Evolutionary conservation across 73 alveolate species (phyloP).

Genomic region (Uronychia binucleata): DNA sequence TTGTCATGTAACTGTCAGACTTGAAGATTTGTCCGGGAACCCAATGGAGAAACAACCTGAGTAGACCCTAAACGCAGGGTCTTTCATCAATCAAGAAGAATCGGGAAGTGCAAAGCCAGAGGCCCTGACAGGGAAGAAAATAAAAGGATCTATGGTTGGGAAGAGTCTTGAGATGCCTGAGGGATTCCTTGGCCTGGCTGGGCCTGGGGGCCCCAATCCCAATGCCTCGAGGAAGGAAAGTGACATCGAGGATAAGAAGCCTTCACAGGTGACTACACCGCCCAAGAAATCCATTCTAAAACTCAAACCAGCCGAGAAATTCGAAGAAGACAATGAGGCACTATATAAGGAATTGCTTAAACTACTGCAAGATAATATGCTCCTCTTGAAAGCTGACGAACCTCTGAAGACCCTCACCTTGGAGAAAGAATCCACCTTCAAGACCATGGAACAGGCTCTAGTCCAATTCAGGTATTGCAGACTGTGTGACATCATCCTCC

Average conservation of each 20-base stretch:
- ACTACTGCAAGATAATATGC: conserved; percentile 9
- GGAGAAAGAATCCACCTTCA: conserved; percentile 12
- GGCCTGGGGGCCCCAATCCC: conserved; percentile 2
- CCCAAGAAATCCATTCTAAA: background rate
- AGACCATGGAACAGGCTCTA: conserved; percentile 7
- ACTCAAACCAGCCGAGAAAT: background rate
- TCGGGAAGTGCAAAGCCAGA: too few relatives aligned
- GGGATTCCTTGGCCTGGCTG: background rate
- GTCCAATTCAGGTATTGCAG: conserved; percentile 26
- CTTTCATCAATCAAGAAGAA: background rate
- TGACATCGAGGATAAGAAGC: background rate
- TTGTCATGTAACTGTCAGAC: conserved; percentile 7
- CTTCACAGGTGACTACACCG: background rate
- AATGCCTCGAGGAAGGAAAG: conserved; percentile 4
- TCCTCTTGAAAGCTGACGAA: conserved; percentile 30
- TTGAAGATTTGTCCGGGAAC: conserved; percentile 20
- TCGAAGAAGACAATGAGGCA: conserved; percentile 4
- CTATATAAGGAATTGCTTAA: conserved; percentile 29
- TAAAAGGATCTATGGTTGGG: background rate
- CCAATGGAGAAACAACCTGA: background rate
- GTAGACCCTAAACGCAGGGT: background rate
- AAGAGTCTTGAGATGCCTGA: background rate
- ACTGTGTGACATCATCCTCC: conserved; percentile 36
- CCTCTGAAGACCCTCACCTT: conserved; percentile 21
- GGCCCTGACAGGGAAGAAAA: too few relatives aligned